Percentiles rank a stretch among this genome's conserved stretches.
Conservation (phyloP, 768 basidiomycete species). For the Suillus discolor region DNA sequence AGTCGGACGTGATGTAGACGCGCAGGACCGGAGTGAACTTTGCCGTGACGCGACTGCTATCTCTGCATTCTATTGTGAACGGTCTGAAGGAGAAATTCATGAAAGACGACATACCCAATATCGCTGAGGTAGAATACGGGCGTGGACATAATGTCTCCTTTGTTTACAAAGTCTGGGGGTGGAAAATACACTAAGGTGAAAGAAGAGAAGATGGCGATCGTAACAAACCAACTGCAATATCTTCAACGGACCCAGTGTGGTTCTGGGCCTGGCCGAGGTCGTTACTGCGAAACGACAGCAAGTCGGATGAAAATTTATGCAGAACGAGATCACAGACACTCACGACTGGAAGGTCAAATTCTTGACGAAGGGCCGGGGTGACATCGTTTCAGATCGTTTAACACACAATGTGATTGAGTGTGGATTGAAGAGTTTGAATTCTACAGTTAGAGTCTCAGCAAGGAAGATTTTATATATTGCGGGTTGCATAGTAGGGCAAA, state of each 20-base stretch:
- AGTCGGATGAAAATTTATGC: not conserved
- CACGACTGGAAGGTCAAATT: not conserved
- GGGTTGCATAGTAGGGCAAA: not conserved
- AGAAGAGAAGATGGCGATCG: not conserved
- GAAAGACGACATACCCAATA: not conserved
- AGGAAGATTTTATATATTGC: not conserved
- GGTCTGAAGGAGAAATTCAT: not conserved
- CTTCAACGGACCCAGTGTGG: not conserved
- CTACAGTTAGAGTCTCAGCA: not conserved
- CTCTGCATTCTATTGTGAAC: not conserved
- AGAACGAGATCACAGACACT: not conserved
- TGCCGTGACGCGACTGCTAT: not conserved
- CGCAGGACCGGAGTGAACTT: slow-evolving; percentile 5
- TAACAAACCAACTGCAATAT: not conserved
- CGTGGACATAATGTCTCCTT: not conserved
- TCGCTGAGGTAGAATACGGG: slow-evolving; percentile 1
- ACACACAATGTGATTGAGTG: not conserved
- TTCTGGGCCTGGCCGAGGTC: not conserved
- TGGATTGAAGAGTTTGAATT: not conserved
- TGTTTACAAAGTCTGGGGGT: not conserved
- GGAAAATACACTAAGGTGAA: not conserved
- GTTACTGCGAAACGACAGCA: not conserved
- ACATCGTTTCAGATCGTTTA: not conserved
- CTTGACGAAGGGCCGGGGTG: not conserved
- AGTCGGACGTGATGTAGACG: slow-evolving; percentile 1